Percentiles rank a stretch among this genome's conserved stretches.
phyloP scores from a whole-genome alignment of 1,139 yeast species.

The Sugiyamaella grinbergsii region DNA sequence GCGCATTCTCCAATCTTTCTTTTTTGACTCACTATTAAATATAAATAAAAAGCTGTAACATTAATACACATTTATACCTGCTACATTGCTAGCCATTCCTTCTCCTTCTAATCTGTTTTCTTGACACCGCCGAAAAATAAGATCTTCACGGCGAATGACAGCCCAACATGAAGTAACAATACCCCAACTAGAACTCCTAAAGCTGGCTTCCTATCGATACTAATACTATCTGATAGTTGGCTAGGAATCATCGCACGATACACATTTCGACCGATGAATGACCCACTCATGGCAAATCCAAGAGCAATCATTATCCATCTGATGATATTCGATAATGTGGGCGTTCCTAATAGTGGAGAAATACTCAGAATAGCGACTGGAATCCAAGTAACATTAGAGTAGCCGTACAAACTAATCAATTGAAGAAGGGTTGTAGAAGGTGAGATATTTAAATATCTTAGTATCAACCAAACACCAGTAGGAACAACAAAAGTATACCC shows the following conservation, averaged over 20 bases:
- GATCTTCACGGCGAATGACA: constrained; percentile 45
- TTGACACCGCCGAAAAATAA: constrained; percentile 40
- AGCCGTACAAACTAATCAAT: constrained; percentile 69
- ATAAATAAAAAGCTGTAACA: no score
- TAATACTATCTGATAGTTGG: constrained; percentile 34
- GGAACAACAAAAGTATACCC: constrained; percentile 75
- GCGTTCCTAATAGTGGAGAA: constrained; percentile 45
- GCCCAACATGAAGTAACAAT: constrained; percentile 41
- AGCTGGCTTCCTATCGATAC: constrained; percentile 39
- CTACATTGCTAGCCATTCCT: no score
- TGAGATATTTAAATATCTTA: constrained; percentile 47
- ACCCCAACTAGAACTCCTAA: constrained; percentile 39
- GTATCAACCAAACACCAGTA: constrained; percentile 50
- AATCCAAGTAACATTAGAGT: constrained; percentile 75
- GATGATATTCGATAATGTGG: constrained; percentile 41
- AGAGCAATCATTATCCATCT: constrained; percentile 44
- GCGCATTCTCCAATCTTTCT: no score
- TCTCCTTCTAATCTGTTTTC: no score
- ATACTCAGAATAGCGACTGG: constrained; percentile 67
- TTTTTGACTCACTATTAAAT: no score
- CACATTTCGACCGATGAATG: constrained; percentile 45
- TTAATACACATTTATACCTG: constrained; percentile 15
- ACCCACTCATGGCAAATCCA: constrained; percentile 44
- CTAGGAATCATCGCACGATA: constrained; percentile 35
- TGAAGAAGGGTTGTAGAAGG: constrained; percentile 44